Percentiles rank a stretch among this genome's conserved stretches.
phyloP scores from a whole-genome alignment of 2,329 filamentous ascomycete genomes.

The Penicillium glabrum region DNA sequence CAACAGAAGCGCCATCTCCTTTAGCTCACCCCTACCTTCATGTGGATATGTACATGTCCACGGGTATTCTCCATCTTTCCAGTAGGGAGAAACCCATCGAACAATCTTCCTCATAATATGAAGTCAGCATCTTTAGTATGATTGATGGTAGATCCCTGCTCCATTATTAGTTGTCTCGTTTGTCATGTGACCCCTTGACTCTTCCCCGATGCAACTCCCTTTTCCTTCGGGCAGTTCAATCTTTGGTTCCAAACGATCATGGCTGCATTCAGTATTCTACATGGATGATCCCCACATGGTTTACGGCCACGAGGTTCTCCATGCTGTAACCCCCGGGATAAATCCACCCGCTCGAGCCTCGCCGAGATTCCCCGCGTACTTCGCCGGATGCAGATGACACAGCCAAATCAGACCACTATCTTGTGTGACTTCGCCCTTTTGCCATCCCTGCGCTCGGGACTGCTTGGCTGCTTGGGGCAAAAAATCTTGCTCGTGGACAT shows the following conservation, averaged over 20 bases:
- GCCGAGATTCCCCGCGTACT: background rate
- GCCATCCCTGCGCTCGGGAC: background rate
- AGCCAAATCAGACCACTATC: background rate
- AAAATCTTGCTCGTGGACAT: background rate
- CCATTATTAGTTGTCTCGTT: background rate
- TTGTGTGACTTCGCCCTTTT: background rate
- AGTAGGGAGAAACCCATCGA: no score
- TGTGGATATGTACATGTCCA: no score
- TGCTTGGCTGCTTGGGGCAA: background rate
- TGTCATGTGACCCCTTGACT: background rate
- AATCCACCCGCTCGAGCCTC: background rate
- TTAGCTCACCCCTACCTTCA: no score
- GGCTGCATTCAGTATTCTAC: background rate
- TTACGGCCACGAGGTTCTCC: slow-evolving; percentile 7
- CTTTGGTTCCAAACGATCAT: background rate
- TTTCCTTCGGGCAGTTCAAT: background rate
- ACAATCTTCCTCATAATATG: no score
- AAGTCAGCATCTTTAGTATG: no score
- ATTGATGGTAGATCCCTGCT: background rate
- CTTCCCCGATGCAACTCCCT: background rate
- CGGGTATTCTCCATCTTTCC: no score
- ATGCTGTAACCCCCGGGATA: background rate
- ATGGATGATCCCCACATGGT: slow-evolving; percentile 16
- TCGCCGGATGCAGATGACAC: background rate
- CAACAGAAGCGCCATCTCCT: no score